Evolutionary conservation across 2,329 filamentous ascomycete genomes (phyloP).

Genomic region (Periglandula ipomoeae): DNA sequence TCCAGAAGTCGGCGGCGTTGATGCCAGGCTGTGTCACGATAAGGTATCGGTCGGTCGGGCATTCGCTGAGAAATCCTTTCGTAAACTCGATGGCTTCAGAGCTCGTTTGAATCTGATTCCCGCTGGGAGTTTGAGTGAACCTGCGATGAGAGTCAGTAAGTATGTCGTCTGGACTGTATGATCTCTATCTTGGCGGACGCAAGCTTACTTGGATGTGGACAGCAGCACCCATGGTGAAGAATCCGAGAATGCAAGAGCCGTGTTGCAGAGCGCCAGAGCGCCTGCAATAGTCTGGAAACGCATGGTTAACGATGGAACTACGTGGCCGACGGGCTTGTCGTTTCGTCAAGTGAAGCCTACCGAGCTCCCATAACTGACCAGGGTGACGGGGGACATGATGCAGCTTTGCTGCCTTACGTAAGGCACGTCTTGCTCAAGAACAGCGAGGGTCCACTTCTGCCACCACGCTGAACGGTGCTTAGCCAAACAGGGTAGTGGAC

Average conservation of each 20-base stretch:
- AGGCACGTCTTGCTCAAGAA: background rate
- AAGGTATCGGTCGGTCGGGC: slow-evolving; percentile 68
- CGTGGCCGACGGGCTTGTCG: slow-evolving; percentile 2
- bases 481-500: background rate
- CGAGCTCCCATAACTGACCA: slow-evolving; percentile 11
- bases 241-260: slow-evolving; percentile 67
- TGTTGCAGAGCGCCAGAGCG: slow-evolving; percentile 45
- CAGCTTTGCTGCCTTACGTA: background rate
- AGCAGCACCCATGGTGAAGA: slow-evolving; percentile 85
- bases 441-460: background rate
- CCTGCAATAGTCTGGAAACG: slow-evolving; percentile 42
- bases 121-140: slow-evolving; percentile 24
- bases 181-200: slow-evolving; percentile 9
- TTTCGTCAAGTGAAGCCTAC: slow-evolving; percentile 17
- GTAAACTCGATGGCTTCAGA: slow-evolving; percentile 32
- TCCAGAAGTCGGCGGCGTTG: slow-evolving; percentile 57
- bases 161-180: background rate
- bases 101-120: slow-evolving; percentile 40
- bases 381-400: background rate
- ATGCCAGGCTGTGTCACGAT: slow-evolving; percentile 70
- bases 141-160: slow-evolving; percentile 13
- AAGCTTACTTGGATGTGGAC: slow-evolving; percentile 69
- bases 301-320: slow-evolving; percentile 30
- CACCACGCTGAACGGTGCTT: background rate
- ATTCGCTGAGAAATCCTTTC: slow-evolving; percentile 49